These are phyloP conservation scores for Trichoderma harzianum DNA, from an alignment of 2,329 filamentous ascomycete genomes.

Conservation along the genomic window DNA sequence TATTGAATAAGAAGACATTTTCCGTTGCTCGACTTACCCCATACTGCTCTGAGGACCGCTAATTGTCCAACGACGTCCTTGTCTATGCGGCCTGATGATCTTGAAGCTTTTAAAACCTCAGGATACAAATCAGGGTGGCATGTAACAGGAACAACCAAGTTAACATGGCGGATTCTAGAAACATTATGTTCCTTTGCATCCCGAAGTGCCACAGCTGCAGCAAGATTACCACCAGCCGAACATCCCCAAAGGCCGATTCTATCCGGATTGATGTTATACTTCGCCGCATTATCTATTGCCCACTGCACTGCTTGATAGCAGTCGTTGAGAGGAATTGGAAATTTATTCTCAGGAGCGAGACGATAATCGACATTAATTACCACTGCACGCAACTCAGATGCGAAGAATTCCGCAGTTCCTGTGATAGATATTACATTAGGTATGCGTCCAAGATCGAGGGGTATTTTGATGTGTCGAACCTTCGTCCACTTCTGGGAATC, in stretches of 20 bases:
- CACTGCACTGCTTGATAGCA: neutral
- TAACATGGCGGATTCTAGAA: neutral
- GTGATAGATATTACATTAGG: neutral
- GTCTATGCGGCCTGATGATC: neutral
- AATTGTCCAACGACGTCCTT: neutral
- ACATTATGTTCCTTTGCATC: neutral
- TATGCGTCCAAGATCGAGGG: neutral
- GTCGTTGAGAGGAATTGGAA: neutral
- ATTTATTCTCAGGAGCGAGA: neutral
- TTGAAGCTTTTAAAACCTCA: neutral
- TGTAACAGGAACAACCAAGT: neutral
- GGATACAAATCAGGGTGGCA: neutral
- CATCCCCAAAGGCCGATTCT: neutral
- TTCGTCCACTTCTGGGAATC: neutral
- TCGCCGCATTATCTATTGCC: neutral
- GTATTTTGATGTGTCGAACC: neutral
- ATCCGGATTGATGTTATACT: neutral
- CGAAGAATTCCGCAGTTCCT: neutral
- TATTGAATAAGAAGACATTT: neutral
- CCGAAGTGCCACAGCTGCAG: neutral
- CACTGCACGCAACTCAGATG: neutral
- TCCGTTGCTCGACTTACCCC: neutral
- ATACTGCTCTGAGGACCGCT: neutral
- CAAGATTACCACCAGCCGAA: neutral
- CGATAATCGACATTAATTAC: neutral